Conservation (phyloP, 768 basidiomycete genomes). For the Pholiota conissans region DNA sequence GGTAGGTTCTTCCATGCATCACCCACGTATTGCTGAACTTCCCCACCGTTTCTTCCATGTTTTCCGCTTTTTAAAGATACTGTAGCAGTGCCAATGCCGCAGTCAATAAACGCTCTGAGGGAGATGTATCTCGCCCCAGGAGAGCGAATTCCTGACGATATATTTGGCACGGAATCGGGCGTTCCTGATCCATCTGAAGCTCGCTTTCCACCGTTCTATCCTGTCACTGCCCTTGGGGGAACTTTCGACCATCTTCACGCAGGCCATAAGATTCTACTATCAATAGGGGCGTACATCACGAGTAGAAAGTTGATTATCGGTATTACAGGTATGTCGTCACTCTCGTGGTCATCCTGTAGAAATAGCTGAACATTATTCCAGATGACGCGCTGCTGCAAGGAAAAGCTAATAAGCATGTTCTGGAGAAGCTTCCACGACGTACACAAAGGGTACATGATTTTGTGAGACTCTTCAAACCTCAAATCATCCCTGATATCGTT, state of each 20-base stretch:
- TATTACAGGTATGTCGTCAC: constrained; percentile 61
- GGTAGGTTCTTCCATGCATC: constrained; percentile 30
- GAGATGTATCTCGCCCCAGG: constrained; percentile 35
- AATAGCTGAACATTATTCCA: constrained; percentile 24
- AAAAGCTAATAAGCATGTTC: constrained; percentile 68
- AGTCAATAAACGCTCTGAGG: constrained; percentile 37
- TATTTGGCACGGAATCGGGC: constrained; percentile 14
- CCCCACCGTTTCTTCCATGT: neutral
- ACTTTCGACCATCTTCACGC: constrained; percentile 98
- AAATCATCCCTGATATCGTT: constrained; percentile 64
- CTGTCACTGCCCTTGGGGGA: constrained; percentile 87
- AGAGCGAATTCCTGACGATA: constrained; percentile 19
- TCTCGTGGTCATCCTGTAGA: constrained; percentile 11
- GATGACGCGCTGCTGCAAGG: constrained; percentile 70
- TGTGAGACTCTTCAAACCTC: constrained; percentile 67
- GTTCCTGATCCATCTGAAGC: constrained; percentile 9
- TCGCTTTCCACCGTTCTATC: constrained; percentile 35
- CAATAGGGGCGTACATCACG: constrained; percentile 88
- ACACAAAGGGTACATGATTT: constrained; percentile 63
- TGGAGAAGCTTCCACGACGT: constrained; percentile 63
- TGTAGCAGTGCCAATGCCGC: constrained; percentile 42
- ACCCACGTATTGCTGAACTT: neutral
- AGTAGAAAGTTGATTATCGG: constrained; percentile 84
- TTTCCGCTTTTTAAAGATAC: constrained; percentile 30
- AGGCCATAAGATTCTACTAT: constrained; percentile 95